A percentile compares a stretch with the other conserved stretches of the same genome.
Evolutionary conservation across 2,329 filamentous ascomycete genomes (phyloP).

Genomic region (Ascosphaera apis): DNA sequence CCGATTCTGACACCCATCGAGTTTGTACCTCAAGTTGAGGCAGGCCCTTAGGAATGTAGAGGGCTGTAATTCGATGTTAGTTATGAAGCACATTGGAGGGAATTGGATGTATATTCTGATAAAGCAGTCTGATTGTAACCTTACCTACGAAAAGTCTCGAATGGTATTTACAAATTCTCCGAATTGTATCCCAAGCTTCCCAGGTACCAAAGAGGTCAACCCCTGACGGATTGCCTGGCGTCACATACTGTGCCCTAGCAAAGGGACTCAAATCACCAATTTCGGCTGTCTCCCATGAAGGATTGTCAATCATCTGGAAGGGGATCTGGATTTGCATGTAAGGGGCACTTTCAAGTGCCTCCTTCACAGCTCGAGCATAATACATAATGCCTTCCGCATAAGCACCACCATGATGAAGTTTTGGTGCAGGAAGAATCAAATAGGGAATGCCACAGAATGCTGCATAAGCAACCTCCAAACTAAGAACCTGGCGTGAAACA

Average conservation of each 20-base stretch:
- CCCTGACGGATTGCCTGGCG: constrained; percentile 15
- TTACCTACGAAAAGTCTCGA: constrained; percentile 62
- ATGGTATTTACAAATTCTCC: constrained; percentile 68
- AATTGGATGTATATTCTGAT: not conserved
- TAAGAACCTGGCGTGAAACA: constrained; percentile 72
- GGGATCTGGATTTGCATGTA: constrained; percentile 64
- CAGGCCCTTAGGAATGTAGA: constrained; percentile 35
- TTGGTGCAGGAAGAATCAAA: constrained; percentile 60
- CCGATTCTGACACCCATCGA: constrained; percentile 40
- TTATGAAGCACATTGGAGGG: not conserved
- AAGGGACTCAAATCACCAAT: constrained; percentile 23
- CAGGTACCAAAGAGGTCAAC: constrained; percentile 57
- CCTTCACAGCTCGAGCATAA: constrained; percentile 65
- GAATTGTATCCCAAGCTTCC: constrained; percentile 84
- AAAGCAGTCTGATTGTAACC: constrained; percentile 14
- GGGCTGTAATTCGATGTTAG: constrained; percentile 17
- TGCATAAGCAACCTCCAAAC: constrained; percentile 80
- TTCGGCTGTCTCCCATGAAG: constrained; percentile 27
- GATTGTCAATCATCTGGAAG: constrained; percentile 60
- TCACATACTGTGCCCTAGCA: constrained; percentile 19
- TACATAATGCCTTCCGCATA: constrained; percentile 34
- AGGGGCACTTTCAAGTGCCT: constrained; percentile 49
- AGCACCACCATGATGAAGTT: constrained; percentile 32
- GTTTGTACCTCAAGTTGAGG: constrained; percentile 32
- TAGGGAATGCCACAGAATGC: constrained; percentile 81